Conservation (phyloP, 1,284 basidiomycete species). For the Ustanciosporium gigantosporum region DNA sequence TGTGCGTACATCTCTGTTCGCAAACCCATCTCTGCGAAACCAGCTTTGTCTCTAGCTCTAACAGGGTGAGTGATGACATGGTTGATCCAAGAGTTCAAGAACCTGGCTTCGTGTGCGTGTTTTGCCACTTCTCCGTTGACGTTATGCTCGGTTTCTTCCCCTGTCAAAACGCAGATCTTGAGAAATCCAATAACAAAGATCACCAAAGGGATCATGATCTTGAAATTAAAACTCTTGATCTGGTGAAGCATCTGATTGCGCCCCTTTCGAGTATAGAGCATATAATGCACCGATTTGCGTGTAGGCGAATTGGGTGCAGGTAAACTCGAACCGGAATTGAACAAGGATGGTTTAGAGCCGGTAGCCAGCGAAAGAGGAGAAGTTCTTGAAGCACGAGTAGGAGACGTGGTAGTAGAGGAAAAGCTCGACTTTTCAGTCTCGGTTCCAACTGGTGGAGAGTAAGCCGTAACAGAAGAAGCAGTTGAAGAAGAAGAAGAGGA, state of each 20-base stretch:
- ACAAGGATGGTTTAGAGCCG: too few species aligned
- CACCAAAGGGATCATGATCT: constrained; percentile 3
- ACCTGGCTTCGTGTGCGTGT: constrained; percentile 22
- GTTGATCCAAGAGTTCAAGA: constrained; percentile 33
- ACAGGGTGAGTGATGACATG: constrained; percentile 36
- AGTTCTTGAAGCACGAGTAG: too few species aligned
- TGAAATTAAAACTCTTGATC: constrained; percentile 5
- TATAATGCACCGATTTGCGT: constrained; percentile 1
- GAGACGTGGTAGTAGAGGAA: too few species aligned
- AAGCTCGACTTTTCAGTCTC: too few species aligned
- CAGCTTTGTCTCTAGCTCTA: constrained; percentile 28
- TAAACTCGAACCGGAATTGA: too few species aligned
- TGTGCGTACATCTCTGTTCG: constrained; percentile 42
- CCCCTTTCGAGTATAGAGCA: constrained; percentile 14
- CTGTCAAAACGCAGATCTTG: constrained; percentile 5
- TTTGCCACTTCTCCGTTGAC: constrained; percentile 14
- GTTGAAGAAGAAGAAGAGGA: too few species aligned
- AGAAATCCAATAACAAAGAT: constrained; percentile 5
- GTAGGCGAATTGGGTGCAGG: too few species aligned
- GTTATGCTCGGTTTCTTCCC: constrained; percentile 4
- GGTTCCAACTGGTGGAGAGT: too few species aligned
- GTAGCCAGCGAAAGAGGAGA: too few species aligned
- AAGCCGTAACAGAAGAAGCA: too few species aligned
- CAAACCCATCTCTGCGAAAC: constrained; percentile 43
- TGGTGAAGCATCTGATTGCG: constrained; percentile 1